These are phyloP conservation scores for Penicillium longicatenatum DNA, from an alignment of 495 filamentous ascomycete species.

Conservation along the genomic window DNA sequence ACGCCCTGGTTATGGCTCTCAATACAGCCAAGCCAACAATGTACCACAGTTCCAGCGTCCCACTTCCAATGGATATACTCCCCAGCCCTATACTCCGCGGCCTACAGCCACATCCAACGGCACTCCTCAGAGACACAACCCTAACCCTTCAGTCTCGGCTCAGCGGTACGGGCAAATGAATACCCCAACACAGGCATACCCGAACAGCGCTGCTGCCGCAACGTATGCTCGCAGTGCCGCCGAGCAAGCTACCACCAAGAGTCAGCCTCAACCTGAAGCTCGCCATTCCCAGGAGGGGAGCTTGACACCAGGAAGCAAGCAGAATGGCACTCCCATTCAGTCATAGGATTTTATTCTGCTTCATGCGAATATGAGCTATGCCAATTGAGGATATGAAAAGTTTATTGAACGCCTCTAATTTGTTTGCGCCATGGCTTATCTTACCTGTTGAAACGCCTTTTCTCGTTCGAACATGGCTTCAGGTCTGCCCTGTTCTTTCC, in stretches of 20 bases:
- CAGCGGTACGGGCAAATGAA: slow-evolving; percentile 18
- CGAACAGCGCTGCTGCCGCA: slow-evolving; percentile 43
- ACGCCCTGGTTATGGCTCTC: slow-evolving; percentile 38
- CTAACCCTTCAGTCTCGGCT: slow-evolving; percentile 33
- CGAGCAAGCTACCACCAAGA: slow-evolving; percentile 47
- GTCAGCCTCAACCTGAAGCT: slow-evolving; percentile 36
- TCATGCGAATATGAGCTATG: not conserved
- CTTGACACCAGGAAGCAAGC: slow-evolving; percentile 41
- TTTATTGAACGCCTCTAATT: not conserved
- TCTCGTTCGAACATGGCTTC: not conserved
- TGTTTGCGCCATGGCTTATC: not conserved
- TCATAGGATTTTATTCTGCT: slow-evolving; percentile 18
- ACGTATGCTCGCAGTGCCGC: slow-evolving; percentile 46
- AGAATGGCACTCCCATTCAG: slow-evolving; percentile 47
- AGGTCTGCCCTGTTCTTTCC: slow-evolving; percentile 1
- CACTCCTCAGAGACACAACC: slow-evolving; percentile 29
- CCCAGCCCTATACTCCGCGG: slow-evolving; percentile 44
- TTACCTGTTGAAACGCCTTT: not conserved
- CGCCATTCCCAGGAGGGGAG: slow-evolving; percentile 40
- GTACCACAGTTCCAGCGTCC: slow-evolving; percentile 43
- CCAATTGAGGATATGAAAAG: not conserved
- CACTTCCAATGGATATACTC: slow-evolving; percentile 44
- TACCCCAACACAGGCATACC: slow-evolving; percentile 40
- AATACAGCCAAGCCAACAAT: slow-evolving; percentile 38
- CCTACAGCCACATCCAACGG: slow-evolving; percentile 41